Conservation (phyloP, 169 alveolate species). For the Plasmodium ovale region DNA sequence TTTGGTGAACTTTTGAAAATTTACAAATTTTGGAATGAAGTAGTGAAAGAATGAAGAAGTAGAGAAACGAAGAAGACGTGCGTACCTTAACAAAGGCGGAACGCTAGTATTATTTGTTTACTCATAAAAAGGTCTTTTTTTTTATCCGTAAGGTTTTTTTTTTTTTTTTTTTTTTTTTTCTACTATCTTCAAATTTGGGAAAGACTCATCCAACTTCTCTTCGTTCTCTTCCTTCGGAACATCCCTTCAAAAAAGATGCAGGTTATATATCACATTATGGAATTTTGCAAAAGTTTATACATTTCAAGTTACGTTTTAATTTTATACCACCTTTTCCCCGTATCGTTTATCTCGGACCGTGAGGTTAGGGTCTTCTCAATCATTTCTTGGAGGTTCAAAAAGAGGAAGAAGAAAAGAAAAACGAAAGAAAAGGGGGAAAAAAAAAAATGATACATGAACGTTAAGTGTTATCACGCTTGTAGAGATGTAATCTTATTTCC, state of each 20-base stretch:
- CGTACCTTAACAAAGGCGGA: no score
- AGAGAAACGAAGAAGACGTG: not conserved
- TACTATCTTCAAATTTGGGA: not conserved
- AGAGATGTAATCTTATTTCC: not conserved
- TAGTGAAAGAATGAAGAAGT: not conserved
- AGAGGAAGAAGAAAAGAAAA: not conserved
- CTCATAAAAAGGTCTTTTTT: no score
- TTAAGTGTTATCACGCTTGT: not conserved
- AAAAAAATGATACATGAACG: not conserved
- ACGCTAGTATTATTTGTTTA: no score
- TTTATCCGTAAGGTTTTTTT: no score
- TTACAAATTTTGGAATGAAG: no score
- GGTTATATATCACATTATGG: not conserved
- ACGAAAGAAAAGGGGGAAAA: not conserved
- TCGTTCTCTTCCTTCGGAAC: not conserved
- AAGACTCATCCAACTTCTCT: not conserved
- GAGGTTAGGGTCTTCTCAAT: conserved; percentile 38
- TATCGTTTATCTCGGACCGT: conserved; percentile 10
- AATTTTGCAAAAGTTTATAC: not conserved
- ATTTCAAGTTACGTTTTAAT: not conserved
- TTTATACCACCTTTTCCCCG: not conserved
- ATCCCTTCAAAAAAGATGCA: not conserved
- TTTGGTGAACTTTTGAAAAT: conserved; percentile 15
- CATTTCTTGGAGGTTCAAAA: conserved; percentile 23
- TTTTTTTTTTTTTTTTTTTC: no score